Evolutionary conservation across 345 rosid genomes (phyloP).

Genomic region (Combretum micranthum): DNA sequence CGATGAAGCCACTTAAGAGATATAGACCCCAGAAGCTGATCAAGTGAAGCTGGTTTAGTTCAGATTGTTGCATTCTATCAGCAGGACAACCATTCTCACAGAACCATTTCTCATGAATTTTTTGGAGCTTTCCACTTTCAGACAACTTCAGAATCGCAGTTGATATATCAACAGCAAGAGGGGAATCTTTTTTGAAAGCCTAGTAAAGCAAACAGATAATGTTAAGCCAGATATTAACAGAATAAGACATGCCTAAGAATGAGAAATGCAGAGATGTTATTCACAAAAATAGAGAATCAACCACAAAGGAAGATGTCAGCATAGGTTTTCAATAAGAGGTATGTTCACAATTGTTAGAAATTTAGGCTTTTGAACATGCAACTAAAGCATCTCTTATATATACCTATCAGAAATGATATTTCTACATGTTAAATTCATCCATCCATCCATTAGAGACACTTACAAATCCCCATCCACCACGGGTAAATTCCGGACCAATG

Average conservation of each 20-base stretch:
- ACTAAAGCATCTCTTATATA: too few relatives aligned
- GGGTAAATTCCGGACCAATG: slow-evolving; percentile 70
- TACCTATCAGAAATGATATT: too few relatives aligned
- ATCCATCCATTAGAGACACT: slow-evolving; percentile 20
- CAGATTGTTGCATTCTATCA: slow-evolving; percentile 15
- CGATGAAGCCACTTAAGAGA: slow-evolving; percentile 41
- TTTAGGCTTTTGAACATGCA: too few relatives aligned
- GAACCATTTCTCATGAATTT: slow-evolving; percentile 58
- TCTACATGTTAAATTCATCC: too few relatives aligned
- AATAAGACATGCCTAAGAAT: too few relatives aligned
- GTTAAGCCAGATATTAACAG: background rate
- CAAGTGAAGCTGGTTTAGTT: slow-evolving; percentile 52
- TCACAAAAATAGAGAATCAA: too few relatives aligned
- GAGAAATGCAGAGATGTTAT: too few relatives aligned
- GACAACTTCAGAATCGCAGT: slow-evolving; percentile 79
- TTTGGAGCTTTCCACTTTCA: slow-evolving; percentile 59
- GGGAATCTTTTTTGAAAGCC: slow-evolving; percentile 78
- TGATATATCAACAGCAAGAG: slow-evolving; percentile 69
- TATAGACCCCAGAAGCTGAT: slow-evolving; percentile 81
- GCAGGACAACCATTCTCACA: slow-evolving; percentile 44
- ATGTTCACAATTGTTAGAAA: too few relatives aligned
- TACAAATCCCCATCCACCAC: slow-evolving; percentile 94
- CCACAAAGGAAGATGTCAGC: too few relatives aligned
- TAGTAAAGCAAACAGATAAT: slow-evolving; percentile 7
- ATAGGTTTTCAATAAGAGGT: too few relatives aligned